These are phyloP conservation scores for Elaeis guineensis DNA, from an alignment of 176 grass and related monocot species.

Conservation along the genomic window DNA sequence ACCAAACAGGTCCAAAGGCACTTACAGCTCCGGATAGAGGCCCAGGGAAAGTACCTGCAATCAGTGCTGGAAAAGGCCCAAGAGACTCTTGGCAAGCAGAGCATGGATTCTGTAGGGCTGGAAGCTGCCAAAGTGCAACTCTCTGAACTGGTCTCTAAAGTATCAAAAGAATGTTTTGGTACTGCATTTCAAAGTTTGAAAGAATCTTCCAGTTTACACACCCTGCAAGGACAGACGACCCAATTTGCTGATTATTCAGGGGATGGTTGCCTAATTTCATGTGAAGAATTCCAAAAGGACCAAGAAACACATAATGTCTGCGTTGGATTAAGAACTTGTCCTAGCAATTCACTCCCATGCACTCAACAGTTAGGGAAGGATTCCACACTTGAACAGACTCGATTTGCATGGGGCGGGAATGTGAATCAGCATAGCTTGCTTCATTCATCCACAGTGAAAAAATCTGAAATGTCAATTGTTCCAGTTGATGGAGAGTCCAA, in stretches of 20 bases:
- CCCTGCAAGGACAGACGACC: conserved; percentile 38
- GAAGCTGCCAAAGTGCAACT: conserved; percentile 80
- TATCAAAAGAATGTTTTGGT: conserved; percentile 65
- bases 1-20: conserved; percentile 68
- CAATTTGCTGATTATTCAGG: conserved; percentile 59
- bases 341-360: conserved; percentile 34
- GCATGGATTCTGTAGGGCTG: conserved; percentile 40
- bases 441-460: conserved; percentile 23
- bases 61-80: conserved; percentile 91
- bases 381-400: conserved; percentile 15
- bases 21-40: conserved; percentile 83
- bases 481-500: conserved; percentile 21
- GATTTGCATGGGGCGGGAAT: conserved; percentile 34
- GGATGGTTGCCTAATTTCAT: conserved; percentile 45
- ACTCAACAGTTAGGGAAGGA: conserved; percentile 21
- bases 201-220: conserved; percentile 41
- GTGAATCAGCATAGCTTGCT: conserved; percentile 28
- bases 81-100: conserved; percentile 81
- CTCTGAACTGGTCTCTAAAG: conserved; percentile 58
- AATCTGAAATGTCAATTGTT: conserved; percentile 28
- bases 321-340: conserved; percentile 37
- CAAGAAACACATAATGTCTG: conserved; percentile 30
- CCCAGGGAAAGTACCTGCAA: conserved; percentile 89
- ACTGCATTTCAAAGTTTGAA: conserved; percentile 30
- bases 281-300: conserved; percentile 54